These are phyloP conservation scores for Leptoxyphium fumago DNA, from an alignment of 2,329 filamentous ascomycete species.

Conservation along the genomic window DNA sequence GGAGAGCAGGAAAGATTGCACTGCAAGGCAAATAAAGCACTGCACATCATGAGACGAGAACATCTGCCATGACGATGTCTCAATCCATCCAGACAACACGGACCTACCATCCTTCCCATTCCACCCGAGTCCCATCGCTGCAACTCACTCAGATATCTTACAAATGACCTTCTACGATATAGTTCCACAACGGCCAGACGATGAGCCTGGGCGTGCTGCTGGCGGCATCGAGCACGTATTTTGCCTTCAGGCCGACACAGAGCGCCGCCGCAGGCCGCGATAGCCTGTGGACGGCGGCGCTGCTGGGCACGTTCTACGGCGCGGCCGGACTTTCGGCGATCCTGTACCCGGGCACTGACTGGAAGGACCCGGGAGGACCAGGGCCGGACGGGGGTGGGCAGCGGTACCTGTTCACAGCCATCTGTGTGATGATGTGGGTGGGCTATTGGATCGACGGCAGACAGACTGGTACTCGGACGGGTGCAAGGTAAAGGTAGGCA, in stretches of 20 bases:
- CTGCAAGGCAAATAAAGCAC: too few relatives aligned
- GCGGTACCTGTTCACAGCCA: background rate
- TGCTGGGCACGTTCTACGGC: slow-evolving; percentile 31
- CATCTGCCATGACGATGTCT: too few relatives aligned
- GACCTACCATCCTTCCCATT: background rate
- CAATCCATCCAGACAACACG: too few relatives aligned
- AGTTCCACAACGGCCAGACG: slow-evolving; percentile 39
- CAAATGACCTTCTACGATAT: background rate
- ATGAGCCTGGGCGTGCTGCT: slow-evolving; percentile 32
- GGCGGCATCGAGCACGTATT: slow-evolving; percentile 25
- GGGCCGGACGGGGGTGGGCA: background rate
- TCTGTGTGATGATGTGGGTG: slow-evolving; percentile 11
- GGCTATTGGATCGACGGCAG: slow-evolving; percentile 17
- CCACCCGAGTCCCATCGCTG: background rate
- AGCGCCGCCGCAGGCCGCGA: slow-evolving; percentile 3
- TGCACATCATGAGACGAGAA: too few relatives aligned
- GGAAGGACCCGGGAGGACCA: slow-evolving; percentile 27
- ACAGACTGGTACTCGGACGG: too few relatives aligned
- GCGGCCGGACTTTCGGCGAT: slow-evolving; percentile 28
- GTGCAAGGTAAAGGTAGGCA: too few relatives aligned
- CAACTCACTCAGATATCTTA: background rate
- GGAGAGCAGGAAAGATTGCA: too few relatives aligned
- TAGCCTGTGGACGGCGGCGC: slow-evolving; percentile 19
- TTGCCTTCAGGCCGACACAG: slow-evolving; percentile 14
- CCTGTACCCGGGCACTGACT: slow-evolving; percentile 31